Evolutionary conservation across 2,329 filamentous ascomycete species (phyloP).

Genomic region (Fusarium piperis): DNA sequence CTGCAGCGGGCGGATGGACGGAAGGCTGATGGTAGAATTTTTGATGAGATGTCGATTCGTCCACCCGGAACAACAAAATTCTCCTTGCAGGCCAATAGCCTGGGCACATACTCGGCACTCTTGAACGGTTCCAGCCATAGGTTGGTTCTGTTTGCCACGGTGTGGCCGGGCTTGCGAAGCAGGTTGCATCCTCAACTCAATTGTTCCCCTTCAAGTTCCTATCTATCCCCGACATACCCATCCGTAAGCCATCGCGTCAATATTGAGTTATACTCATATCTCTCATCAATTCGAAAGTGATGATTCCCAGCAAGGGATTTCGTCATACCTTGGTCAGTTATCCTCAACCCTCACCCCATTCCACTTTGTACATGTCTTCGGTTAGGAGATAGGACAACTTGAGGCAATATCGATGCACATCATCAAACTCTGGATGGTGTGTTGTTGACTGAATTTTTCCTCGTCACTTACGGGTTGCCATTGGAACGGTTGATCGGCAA

Average conservation of each 20-base stretch:
- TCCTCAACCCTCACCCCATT: conserved; percentile 4
- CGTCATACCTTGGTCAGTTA: conserved; percentile 14
- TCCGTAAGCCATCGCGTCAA: conserved; percentile 3
- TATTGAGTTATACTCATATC: conserved; percentile 22
- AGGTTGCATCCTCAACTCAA: conserved; percentile 33
- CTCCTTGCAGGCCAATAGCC: conserved; percentile 16
- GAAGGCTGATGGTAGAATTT: conserved; percentile 38
- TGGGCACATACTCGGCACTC: conserved; percentile 3
- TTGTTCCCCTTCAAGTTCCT: conserved; percentile 17
- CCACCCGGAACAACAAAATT: conserved; percentile 30
- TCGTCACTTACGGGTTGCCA: conserved; percentile 9
- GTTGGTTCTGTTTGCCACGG: conserved; percentile 31
- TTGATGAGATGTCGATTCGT: conserved; percentile 40
- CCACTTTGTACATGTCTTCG: conserved; percentile 4
- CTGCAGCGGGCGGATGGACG: conserved; percentile 37
- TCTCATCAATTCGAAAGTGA: conserved; percentile 11
- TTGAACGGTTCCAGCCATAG: conserved; percentile 15
- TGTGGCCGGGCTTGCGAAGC: conserved; percentile 17
- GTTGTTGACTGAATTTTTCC: conserved; percentile 9
- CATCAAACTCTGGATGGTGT: not conserved
- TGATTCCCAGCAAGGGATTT: conserved; percentile 6
- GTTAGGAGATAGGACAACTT: not conserved
- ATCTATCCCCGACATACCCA: conserved; percentile 8
- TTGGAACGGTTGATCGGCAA: not conserved
- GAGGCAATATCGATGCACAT: conserved; percentile 5